These are phyloP conservation scores for Rhytidiadelphus loreus DNA, from an alignment of 225 moss, liverwort and hornwort genomes.

Conservation along the genomic window DNA sequence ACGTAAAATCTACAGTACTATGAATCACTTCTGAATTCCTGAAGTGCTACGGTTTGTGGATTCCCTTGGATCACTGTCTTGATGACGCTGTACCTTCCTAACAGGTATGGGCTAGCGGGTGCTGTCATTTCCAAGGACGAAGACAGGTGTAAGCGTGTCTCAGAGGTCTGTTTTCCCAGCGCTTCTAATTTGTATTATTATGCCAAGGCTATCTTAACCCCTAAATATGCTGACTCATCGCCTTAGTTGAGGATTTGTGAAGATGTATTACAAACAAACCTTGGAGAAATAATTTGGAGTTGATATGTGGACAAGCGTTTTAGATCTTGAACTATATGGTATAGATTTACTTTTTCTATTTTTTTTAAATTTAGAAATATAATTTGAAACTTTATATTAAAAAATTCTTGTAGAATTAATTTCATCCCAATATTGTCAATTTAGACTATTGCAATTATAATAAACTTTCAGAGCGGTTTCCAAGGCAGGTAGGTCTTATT, in stretches of 20 bases:
- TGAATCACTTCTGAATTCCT: background rate
- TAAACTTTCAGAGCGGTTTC: background rate
- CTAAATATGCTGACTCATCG: background rate
- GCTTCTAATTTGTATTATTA: background rate
- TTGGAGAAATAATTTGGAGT: background rate
- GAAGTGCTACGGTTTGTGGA: background rate
- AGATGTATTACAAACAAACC: background rate
- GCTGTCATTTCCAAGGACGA: conserved; percentile 98
- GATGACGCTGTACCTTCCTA: background rate
- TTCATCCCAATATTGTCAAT: background rate
- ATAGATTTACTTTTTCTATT: background rate
- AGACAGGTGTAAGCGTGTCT: conserved; percentile 78
- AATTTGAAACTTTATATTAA: background rate
- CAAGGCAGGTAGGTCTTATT: background rate
- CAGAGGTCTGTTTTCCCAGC: conserved; percentile 47
- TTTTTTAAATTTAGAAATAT: background rate
- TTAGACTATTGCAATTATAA: background rate
- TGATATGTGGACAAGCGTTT: too few species aligned
- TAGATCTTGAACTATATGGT: background rate
- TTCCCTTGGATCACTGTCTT: background rate
- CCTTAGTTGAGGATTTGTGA: background rate
- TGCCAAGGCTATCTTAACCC: background rate
- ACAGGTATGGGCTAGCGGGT: conserved; percentile 86
- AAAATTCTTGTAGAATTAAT: background rate
- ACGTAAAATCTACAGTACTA: background rate